Evolutionary conservation across 2,329 filamentous ascomycete species (phyloP), one percentile per base, ranked within the genome.

Genomic region (Lachnellula suecica): DNA sequence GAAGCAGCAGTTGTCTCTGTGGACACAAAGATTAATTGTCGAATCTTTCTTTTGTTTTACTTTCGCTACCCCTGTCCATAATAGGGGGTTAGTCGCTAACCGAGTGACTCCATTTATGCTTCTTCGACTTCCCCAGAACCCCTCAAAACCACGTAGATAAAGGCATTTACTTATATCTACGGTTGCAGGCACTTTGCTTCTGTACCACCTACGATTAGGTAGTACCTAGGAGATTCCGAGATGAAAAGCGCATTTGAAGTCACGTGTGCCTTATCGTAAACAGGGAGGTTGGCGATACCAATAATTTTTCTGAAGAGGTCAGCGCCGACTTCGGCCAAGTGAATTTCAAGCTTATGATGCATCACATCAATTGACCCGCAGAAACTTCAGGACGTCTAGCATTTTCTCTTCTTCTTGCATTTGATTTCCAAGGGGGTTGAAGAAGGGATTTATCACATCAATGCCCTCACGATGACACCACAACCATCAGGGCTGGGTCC

Each of bases 401-500:
- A 6, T 6, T 11, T 40, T 22, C 37, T 22, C 13, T 3, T 3
- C 22, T 6, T 15, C 17, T 29, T 23, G 17, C 35, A n/a, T 44
- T 27, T n/a, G 24, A 15, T 1, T 27, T 31, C 10, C 17, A 29
- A 17, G n/a, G 10, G 20, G 10, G n/a, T 13, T 13, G 11, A 22
- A 19, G 38, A 35, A 44, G 23, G 22, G 13, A 42, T 20, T 24
- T 29, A 49, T 44, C 34, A 35, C 34, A 38, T 53, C 52, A 51
- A 63, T 61, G 57, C 44, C 22, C 31, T 37, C 35, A 29, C 45
- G 19, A 62, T 60, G 56, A 59, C 47, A 27, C 45, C 53, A 25
- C 49, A 53, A 57, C 38, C 31, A 9, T 38, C 57, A 8, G 49
- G 54, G 43, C 52, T 63, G 51, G 52, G 54, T 9, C 35, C 47